Conservation (phyloP, 352 stramenopile species). For the Sclerospora graminicola region DNA sequence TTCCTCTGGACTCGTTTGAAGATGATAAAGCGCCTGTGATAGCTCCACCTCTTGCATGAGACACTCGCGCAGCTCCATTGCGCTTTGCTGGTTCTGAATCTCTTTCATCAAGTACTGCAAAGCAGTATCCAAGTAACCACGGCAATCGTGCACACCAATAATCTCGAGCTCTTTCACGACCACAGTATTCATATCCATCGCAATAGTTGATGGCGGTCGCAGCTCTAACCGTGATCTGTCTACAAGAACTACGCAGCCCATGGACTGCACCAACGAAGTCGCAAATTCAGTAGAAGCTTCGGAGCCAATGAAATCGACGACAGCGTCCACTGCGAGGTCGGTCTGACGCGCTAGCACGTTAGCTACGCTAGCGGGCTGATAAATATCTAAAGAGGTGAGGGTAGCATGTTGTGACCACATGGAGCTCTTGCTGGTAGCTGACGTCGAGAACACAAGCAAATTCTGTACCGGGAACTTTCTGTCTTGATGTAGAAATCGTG, state of each 20-base stretch:
- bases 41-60: slow-evolving; percentile 15
- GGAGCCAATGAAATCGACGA: slow-evolving; percentile 42
- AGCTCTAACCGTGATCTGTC: slow-evolving; percentile 24
- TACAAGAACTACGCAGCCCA: slow-evolving; percentile 34
- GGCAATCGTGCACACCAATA: slow-evolving; percentile 26
- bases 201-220: slow-evolving; percentile 16
- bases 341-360: slow-evolving; percentile 14
- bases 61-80: slow-evolving; percentile 15
- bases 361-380: slow-evolving; percentile 15
- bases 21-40: slow-evolving; percentile 10
- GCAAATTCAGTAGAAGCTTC: slow-evolving; percentile 34
- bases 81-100: slow-evolving; percentile 5
- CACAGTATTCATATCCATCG: slow-evolving; percentile 60
- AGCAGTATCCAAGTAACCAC: slow-evolving; percentile 16
- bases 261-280: slow-evolving; percentile 30
- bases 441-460: slow-evolving; percentile 24
- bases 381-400: slow-evolving; percentile 25
- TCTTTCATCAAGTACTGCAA: slow-evolving; percentile 34
- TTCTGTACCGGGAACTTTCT: slow-evolving; percentile 10
- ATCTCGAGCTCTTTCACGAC: slow-evolving; percentile 60
- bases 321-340: slow-evolving; percentile 26
- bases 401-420: slow-evolving; percentile 15
- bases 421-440: slow-evolving; percentile 3
- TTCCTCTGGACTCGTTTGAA: slow-evolving; percentile 17
- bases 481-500: slow-evolving; percentile 19